These are phyloP conservation scores for Hagleromyces aurorensis DNA, from an alignment of 805 yeast species.

Conservation along the genomic window DNA sequence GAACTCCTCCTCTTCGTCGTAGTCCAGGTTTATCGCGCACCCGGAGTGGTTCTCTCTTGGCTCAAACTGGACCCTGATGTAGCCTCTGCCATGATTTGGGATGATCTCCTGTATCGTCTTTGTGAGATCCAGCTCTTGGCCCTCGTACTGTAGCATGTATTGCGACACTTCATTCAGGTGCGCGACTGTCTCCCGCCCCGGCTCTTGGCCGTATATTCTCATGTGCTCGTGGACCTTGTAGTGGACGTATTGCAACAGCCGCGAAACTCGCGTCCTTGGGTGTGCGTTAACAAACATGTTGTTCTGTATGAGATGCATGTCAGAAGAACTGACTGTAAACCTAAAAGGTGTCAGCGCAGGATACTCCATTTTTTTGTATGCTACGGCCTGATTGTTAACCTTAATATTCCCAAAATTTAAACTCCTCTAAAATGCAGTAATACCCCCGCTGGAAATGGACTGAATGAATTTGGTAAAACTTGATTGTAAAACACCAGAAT, in stretches of 20 bases:
- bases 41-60: slow-evolving; percentile 3
- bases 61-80: slow-evolving; percentile 13
- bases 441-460: no score
- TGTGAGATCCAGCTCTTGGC: slow-evolving; percentile 6
- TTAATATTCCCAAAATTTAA: no score
- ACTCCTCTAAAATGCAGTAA: no score
- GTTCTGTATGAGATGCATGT: slow-evolving; percentile 8
- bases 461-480: no score
- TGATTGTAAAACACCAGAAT: no score
- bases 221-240: slow-evolving; percentile 6
- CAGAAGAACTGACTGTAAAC: slow-evolving; percentile 19
- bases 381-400: no score
- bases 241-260: slow-evolving; percentile 26
- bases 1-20: slow-evolving; percentile 10
- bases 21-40: slow-evolving; percentile 8
- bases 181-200: background rate
- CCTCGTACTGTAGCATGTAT: slow-evolving; percentile 7
- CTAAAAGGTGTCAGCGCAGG: slow-evolving; percentile 13
- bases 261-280: slow-evolving; percentile 16
- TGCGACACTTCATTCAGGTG: slow-evolving; percentile 7
- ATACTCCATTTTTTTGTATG: slow-evolving; percentile 7
- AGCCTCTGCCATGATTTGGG: slow-evolving; percentile 10
- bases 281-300: slow-evolving; percentile 20
- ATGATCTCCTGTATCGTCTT: slow-evolving; percentile 12
- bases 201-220: slow-evolving; percentile 1